Base-by-base conservation (phyloP, 441 rosid species). In the Biscutella laevigata region DNA sequence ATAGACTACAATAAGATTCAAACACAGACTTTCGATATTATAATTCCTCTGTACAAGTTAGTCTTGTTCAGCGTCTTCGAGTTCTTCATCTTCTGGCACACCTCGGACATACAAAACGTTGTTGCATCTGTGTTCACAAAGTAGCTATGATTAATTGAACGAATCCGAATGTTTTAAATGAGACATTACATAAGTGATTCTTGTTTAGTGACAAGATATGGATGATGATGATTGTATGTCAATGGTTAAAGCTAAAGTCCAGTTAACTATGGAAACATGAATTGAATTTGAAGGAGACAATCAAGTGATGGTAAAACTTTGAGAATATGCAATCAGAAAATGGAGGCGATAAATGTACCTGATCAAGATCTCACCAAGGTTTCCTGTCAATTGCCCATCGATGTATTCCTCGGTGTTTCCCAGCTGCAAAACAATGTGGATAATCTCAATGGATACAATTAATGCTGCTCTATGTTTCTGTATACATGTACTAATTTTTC, bases 401-500 rank as follows among this genome's bases (percentile, higher is more conserved):
- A 90, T 73, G 68, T 62, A 86, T 40, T 90, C 98, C 67, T 86
- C 95, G 0, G 98, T 73, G 69, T 86, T 90, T 28, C 89, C 95
- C 6, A 86, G 76, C 98, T 86, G 73, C 71, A 70, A 14, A 38
- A 50, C 41, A 50, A 7, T 4, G 27, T 2, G 4, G 11, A 33
- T 32, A 54, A 40, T 38, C 26, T 35, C 57, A 60, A 17, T 36
- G 46, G 12, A 4, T 48, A 22, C 11, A 4, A 14, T 6, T 24
- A 39, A 37, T 17, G 4, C 13, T 0, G 9, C 26, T 32, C 15
- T 1, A 33, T 1, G 25, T 4, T 27, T 15, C 4, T 17, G 27
- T 16, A 60, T 14, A 28, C 1, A 2, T n/a, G 32, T 1, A 13
- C 5, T 2, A 7, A 27, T 12, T 15, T 25, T 1, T 6, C 16